Conservation (phyloP, 129 eudicot species). For the Centella asiatica region DNA sequence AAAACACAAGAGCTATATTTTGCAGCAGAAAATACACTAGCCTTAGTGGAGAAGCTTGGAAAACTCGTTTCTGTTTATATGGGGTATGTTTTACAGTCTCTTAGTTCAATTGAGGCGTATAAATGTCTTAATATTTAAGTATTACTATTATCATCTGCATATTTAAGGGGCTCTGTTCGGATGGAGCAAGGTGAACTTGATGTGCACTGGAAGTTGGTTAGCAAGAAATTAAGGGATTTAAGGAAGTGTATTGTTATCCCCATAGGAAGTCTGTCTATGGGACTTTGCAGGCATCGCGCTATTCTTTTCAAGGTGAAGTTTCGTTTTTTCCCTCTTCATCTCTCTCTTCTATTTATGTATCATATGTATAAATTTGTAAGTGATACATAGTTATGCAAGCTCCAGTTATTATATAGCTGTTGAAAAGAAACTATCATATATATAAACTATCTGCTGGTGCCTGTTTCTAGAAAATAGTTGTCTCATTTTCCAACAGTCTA, state of each 20-base stretch:
- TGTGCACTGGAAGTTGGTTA: slow-evolving; percentile 54
- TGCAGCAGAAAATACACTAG: slow-evolving; percentile 48
- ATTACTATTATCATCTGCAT: neutral
- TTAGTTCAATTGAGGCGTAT: neutral
- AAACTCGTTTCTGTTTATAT: slow-evolving; percentile 68
- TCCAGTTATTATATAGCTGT: no score
- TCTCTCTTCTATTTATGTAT: no score
- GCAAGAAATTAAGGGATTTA: slow-evolving; percentile 53
- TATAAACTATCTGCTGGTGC: no score
- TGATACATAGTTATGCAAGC: no score
- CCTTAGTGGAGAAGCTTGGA: slow-evolving; percentile 70
- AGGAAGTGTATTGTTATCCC: slow-evolving; percentile 75
- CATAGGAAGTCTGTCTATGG: slow-evolving; percentile 67
- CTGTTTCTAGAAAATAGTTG: no score
- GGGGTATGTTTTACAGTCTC: slow-evolving; percentile 52
- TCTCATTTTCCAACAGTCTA: no score
- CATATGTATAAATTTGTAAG: no score
- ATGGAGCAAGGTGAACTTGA: slow-evolving; percentile 76
- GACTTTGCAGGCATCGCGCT: slow-evolving; percentile 93
- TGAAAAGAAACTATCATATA: no score
- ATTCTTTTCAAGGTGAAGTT: slow-evolving; percentile 75
- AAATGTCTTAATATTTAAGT: slow-evolving; percentile 6
- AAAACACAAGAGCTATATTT: slow-evolving; percentile 73
- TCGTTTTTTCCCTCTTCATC: neutral
- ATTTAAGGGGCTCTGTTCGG: slow-evolving; percentile 70